These are phyloP conservation scores for Quercus robur DNA, from an alignment of 306 rosid species.

Conservation along the genomic window DNA sequence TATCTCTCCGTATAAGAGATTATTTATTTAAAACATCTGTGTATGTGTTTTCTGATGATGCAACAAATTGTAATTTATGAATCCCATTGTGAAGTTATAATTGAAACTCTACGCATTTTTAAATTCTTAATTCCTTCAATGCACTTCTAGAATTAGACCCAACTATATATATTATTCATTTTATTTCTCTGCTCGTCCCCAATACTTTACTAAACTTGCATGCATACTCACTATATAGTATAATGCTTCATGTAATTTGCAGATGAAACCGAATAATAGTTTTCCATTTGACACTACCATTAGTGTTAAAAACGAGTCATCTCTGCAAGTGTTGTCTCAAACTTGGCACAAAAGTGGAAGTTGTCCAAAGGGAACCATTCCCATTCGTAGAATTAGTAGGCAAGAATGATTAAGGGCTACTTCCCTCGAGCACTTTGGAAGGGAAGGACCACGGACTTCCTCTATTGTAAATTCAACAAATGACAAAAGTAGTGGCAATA, in stretches of 20 bases:
- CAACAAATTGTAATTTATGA: no score
- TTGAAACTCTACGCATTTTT: no score
- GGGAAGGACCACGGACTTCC: constrained; percentile 9
- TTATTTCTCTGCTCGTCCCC: no score
- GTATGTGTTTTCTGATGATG: no score
- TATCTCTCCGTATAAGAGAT: not conserved
- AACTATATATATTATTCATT: no score
- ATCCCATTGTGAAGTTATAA: no score
- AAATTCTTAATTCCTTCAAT: no score
- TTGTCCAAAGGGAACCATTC: constrained; percentile 67
- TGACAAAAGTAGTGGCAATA: not conserved
- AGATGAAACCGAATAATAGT: constrained; percentile 38
- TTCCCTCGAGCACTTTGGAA: constrained; percentile 43
- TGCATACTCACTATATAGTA: not conserved
- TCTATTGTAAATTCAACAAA: constrained; percentile 5
- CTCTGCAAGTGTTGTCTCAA: constrained; percentile 16
- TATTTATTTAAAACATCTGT: no score
- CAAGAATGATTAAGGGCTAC: constrained; percentile 36
- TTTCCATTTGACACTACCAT: not conserved
- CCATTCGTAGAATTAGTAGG: constrained; percentile 47
- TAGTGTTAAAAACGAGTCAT: constrained; percentile 1
- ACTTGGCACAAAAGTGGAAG: constrained; percentile 63
- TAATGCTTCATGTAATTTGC: constrained; percentile 1
- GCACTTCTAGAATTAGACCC: no score
- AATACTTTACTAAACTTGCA: no score